phyloP scores from a whole-genome alignment of 306 rosid species.

The apple (Malus domestica) region DNA sequence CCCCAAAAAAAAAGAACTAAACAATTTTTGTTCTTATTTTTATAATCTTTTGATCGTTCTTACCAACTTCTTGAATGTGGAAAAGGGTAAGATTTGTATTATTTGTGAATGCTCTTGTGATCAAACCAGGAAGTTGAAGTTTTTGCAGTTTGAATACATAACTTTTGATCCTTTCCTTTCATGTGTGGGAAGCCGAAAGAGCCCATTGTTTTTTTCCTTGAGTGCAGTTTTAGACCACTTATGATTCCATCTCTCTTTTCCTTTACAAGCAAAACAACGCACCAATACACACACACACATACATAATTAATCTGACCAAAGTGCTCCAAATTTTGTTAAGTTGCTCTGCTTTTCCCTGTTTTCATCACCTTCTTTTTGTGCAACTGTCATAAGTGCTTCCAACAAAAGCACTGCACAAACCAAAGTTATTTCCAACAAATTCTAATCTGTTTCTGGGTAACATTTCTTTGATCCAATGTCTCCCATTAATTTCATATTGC shows the following conservation, averaged over 20 bases:
- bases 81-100: constrained; percentile 15
- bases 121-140: constrained; percentile 14
- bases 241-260: constrained; percentile 29
- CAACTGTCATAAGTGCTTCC: constrained; percentile 32
- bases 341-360: constrained; percentile 37
- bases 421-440: neutral
- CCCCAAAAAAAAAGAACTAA: neutral
- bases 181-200: constrained; percentile 73
- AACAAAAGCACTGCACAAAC: constrained; percentile 30
- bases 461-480: neutral
- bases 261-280: constrained; percentile 7
- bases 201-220: constrained; percentile 26
- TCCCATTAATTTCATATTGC: neutral
- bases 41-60: constrained; percentile 3
- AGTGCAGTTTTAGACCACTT: constrained; percentile 42
- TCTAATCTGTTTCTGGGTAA: constrained; percentile 8
- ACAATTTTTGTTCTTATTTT: neutral
- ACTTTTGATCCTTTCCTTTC: constrained; percentile 70
- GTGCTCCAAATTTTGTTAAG: constrained; percentile 51
- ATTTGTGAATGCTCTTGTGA: constrained; percentile 14
- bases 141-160: constrained; percentile 28
- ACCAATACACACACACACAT: neutral
- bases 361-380: constrained; percentile 30
- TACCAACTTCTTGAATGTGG: constrained; percentile 3
- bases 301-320: constrained; percentile 27